These are phyloP conservation scores for Podaxis rugospora DNA, from an alignment of 768 basidiomycete species.

Conservation along the genomic window DNA sequence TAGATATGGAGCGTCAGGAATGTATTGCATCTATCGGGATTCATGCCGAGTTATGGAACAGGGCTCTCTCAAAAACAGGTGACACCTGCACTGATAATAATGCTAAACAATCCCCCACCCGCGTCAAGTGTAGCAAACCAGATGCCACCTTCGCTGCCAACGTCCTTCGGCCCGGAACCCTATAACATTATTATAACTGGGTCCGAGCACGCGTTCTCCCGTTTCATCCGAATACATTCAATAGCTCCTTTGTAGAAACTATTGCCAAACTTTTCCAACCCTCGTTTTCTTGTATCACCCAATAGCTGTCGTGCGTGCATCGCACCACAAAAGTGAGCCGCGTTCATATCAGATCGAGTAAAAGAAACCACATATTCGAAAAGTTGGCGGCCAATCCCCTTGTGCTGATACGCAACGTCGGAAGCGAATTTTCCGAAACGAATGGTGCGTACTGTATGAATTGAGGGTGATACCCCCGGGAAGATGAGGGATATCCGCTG, in stretches of 20 bases:
- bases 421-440: constrained; percentile 65
- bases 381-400: constrained; percentile 48
- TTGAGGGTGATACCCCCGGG: constrained; percentile 2
- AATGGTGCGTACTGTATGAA: constrained; percentile 20
- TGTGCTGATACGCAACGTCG: constrained; percentile 43
- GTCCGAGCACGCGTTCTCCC: constrained; percentile 11
- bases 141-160: background rate
- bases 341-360: constrained; percentile 36
- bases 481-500: constrained; percentile 31
- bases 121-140: background rate
- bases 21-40: background rate
- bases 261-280: constrained; percentile 44
- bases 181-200: no score
- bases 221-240: constrained; percentile 54
- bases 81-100: background rate
- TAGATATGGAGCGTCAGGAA: background rate
- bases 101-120: background rate
- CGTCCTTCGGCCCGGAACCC: background rate
- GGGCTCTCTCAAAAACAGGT: background rate
- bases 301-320: constrained; percentile 41
- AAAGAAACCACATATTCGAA: constrained; percentile 35
- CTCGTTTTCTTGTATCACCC: constrained; percentile 52
- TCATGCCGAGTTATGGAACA: background rate
- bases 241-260: constrained; percentile 50
- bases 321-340: constrained; percentile 51